Percentiles rank a stretch among this genome's conserved stretches.
Conservation (phyloP, 768 basidiomycete genomes). For the Gloeopeniophorella convolvens region DNA sequence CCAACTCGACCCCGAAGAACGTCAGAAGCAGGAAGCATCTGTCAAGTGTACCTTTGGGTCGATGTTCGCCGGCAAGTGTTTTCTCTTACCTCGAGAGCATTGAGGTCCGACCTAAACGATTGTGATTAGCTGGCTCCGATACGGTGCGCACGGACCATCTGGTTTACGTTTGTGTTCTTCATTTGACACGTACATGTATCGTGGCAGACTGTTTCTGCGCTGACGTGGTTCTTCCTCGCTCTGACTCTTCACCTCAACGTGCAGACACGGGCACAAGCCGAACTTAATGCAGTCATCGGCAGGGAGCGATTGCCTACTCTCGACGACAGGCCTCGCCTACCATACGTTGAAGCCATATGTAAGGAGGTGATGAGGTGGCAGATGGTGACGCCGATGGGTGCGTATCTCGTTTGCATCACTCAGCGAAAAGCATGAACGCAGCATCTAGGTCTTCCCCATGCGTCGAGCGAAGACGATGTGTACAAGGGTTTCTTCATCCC, state of each 20-base stretch:
- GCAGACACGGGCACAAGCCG: constrained; percentile 20
- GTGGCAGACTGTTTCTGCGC: constrained; percentile 9
- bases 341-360: constrained; percentile 22
- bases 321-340: constrained; percentile 22
- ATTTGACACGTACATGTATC: neutral
- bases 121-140: constrained; percentile 6
- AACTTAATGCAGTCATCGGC: constrained; percentile 26
- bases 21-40: neutral
- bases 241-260: constrained; percentile 6
- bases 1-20: neutral
- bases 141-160: neutral
- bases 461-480: constrained; percentile 19
- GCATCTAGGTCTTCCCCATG: constrained; percentile 21
- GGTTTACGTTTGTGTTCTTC: neutral
- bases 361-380: constrained; percentile 26
- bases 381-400: constrained; percentile 1
- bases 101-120: neutral
- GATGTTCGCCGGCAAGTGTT: neutral
- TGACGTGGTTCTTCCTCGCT: constrained; percentile 5
- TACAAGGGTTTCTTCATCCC: constrained; percentile 26
- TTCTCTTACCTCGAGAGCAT: neutral
- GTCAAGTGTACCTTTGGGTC: neutral
- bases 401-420: neutral
- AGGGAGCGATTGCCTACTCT: constrained; percentile 25
- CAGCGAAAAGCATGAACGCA: neutral